Base-by-base conservation (phyloP, 2,329 filamentous ascomycete species). In the Claviceps digitariae region DNA sequence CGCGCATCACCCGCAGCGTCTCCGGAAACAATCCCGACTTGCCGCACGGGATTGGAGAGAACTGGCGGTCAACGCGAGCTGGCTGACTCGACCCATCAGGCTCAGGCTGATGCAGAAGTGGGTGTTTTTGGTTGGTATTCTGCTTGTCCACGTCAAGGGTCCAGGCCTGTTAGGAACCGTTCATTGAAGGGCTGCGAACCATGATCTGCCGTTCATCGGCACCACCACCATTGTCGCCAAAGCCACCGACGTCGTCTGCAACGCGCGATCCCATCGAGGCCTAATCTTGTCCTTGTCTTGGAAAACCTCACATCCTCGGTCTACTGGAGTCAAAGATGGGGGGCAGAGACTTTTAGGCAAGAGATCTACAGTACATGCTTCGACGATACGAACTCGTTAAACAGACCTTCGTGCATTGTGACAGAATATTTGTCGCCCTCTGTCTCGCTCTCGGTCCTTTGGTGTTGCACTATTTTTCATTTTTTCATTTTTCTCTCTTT, bases 201-300 rank as follows among this genome's bases (percentile, higher is more conserved):
- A 54, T 51, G 52, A 58, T 57, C 57, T 53, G 52, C 52, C 52
- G 55, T 57, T 58, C 55, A 52, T 55, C 51, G 44, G 40, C 41
- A 36, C 48, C 48, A 38, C 40, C 51, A n/a, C 40, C 51, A n/a
- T 45, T 29, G 31, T 51, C 48, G 48, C 53, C 56, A 53, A 54
- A 57, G 54, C 55, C 55, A 54, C 53, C 55, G 52, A 46, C 34
- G 17, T 34, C 27, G 17, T 23, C 13, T 21, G 40, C 23, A 25
- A 23, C 25, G 41, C 23, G 36, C 23, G 23, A 31, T 40, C 29
- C 43, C 47, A 17, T 38, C 34, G 47, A 17, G 31, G 40, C 41
- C 50, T 36, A 31, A 38, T 25, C n/a, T 29, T 31, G 25, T 31
- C 41, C 21, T 44, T 44, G 43, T n/a, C n/a, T n/a, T n/a, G n/a